Evolutionary conservation across 768 basidiomycete species (phyloP).

Genomic region (Mycena galopus): DNA sequence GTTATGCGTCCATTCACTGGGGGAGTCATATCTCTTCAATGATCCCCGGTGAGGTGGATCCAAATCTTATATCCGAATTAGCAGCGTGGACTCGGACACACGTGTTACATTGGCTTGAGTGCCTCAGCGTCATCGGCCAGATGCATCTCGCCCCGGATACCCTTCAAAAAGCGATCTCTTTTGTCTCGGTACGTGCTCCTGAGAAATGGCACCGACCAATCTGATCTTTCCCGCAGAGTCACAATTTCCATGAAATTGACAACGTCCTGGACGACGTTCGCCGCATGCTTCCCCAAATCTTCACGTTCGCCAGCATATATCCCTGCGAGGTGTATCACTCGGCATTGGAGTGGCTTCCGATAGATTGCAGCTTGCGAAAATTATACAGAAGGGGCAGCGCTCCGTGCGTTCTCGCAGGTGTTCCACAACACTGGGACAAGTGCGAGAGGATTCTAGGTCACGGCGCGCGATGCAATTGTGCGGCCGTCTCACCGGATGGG

Average conservation of each 20-base stretch:
- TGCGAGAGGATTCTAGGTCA: too few relatives aligned
- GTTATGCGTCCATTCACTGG: slow-evolving; percentile 5
- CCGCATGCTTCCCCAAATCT: not conserved
- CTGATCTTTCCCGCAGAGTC: not conserved
- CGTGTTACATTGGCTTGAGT: slow-evolving; percentile 15
- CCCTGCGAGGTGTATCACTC: slow-evolving; percentile 9
- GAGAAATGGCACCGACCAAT: too few relatives aligned
- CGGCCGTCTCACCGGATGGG: not conserved
- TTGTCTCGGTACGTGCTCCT: not conserved
- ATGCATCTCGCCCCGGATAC: not conserved
- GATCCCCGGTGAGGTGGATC: too few relatives aligned
- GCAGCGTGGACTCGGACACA: not conserved
- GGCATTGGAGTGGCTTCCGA: slow-evolving; percentile 3
- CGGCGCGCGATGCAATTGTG: too few relatives aligned
- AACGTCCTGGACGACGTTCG: not conserved
- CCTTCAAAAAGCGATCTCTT: not conserved
- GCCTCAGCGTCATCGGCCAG: not conserved
- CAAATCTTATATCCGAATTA: not conserved
- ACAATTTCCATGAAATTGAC: not conserved
- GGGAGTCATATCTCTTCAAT: not conserved
- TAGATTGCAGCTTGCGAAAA: not conserved
- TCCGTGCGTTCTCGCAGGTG: too few relatives aligned
- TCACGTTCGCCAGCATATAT: not conserved
- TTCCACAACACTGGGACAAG: too few relatives aligned
- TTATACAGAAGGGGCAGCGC: not conserved